Base-by-base conservation (phyloP, 176 grass and related monocot genomes). In the Poa annua region DNA sequence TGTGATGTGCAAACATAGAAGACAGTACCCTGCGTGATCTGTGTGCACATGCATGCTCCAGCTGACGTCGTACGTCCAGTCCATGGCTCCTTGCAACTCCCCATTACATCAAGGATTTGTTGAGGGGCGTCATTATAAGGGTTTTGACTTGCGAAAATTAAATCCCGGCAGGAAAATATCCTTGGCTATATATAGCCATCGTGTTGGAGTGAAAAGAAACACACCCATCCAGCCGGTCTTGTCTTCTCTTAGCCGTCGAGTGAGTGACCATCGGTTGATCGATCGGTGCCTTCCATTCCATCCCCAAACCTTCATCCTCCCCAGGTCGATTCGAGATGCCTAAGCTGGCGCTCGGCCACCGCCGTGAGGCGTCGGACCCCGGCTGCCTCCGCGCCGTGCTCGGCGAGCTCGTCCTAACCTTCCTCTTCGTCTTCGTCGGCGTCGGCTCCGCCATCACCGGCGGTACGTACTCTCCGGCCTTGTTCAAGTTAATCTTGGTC, bases 341-440 rank as follows among this genome's bases (percentile, higher is more conserved):
- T 60, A 98, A 95, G 93, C 81, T 95, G 19, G 91, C 80, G 51
- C 45, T 95, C 3, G 96, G 96, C 8, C 74, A 61, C 62, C 51
- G 65, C 63, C 75, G 71, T 25, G 96, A 98, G 87, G 92, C 80
- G 39, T 71, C 70, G 16, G 85, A 95, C 74, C 91, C 92, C 38
- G 92, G 78, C 83, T 98, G 86, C 86, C 33, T 95, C 76, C 83
- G 91, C 0, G 96, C 86, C 11, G 85, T 98, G 12, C 67, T 91
- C 66, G 92, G 92, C 56, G 96, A 98, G 92, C 45, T 93, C 61
- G 78, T 98, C 76, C 87, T 95, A 80, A 98, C 96, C 51, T 98
- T 98, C 83, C 96, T 98, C 84, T 95, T 98, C 66, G 91, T 98
- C 87, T 92, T 98, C 86, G 75, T 90, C 32, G 87, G 85, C 7